Base-by-base conservation (phyloP, 805 yeast genomes). In the Myxozyma kluyveri region DNA sequence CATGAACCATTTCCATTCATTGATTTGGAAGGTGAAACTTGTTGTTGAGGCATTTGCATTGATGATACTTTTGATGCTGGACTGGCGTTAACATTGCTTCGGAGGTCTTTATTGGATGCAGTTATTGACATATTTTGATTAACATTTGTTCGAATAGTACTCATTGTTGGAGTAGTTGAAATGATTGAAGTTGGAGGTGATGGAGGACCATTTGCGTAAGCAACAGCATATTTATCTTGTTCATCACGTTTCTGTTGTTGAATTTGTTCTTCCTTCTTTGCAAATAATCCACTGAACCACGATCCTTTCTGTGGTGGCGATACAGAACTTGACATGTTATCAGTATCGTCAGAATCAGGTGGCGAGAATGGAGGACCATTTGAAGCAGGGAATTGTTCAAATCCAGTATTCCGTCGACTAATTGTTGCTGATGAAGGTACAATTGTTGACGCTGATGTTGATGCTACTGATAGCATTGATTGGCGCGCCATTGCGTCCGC, bases 301-400 rank as follows among this genome's bases (percentile, higher is more conserved):
- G 56, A 47, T 5, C 4, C 14, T 43, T 51, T 44, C 14, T 29
- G 33, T 9, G 33, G 33, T 17, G 43, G 52, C 2, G 12, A 24
- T 46, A 40, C 40, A 17, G 40, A 49, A 5, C 44, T 42, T 14
- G 52, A 37, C 18, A 42, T 22, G 14, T 38, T 2, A 3, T 32
- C 42, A 3, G 44, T 31, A 9, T 56, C 54, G 10, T 56, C 60
- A 6, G 54, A 49, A 26, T 49, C 58, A 3, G 59, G 58, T n/a
- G 60, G 60, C 18, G 58, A 52, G 29, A 49, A 45, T 19, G 52
- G 45, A 19, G 49, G 46, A 9, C 18, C 54, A 1, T 27, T 45
- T 2, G 58, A 50, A 4, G 55, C 54, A 9, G 60, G 60, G 27
- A 56, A 56, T 32, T 53, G 60, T 33, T 56, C 60, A 31, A 52